Evolutionary conservation across 352 stramenopile genomes (phyloP), one percentile per base, ranked within the genome.

Genomic region (Globisporangium lucens): DNA sequence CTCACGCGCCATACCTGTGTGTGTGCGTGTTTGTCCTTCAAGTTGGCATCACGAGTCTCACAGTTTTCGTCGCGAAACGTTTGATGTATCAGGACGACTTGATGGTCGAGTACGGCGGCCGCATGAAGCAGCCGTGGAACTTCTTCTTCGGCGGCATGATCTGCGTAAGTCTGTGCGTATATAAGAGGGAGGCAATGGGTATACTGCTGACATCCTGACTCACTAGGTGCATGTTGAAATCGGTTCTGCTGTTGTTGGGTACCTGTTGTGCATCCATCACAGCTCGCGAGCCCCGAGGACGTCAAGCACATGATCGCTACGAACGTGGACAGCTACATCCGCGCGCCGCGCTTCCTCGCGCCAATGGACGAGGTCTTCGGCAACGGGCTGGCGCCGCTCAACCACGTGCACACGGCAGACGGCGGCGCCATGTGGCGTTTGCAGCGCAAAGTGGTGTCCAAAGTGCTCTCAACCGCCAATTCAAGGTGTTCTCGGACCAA

Each of bases 371-470:
- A 63, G 24, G 8, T 52, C 20, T 63, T 63, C 36, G 17, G 22
- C 7, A 55, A 55, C 8, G 41, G 66, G 7, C 58, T 75, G 15
- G 69, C 72, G 51, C 58, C 43, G 29, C 62, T 73, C 55, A 70
- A 74, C 56, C 70, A 72, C 56, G 67, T 56, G 33, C 53, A 65
- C 20, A 27, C 41, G 9, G 2, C 15, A 10, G 43, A 63, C 20
- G 71, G 83, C 52, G 74, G 70, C 35, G 60, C 56, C 22, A 66
- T 46, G 22, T 86, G 74, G 74, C 66, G 64, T 5, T n/a, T 73
- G n/a, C 78, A 86, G 61, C 71, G 78, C 43, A 86, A 85, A 56
- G 76, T 61, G 15, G 78, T 80, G 67, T 85, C 76, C 51, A 88
- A 92, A 65, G 89, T 94, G 17, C 85, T 89, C 15, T 81, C 73